A percentile compares a stretch with the other conserved stretches of the same genome.
These are phyloP conservation scores for Allium fistulosum DNA, from an alignment of 106 monocot species.

Conservation along the genomic window DNA sequence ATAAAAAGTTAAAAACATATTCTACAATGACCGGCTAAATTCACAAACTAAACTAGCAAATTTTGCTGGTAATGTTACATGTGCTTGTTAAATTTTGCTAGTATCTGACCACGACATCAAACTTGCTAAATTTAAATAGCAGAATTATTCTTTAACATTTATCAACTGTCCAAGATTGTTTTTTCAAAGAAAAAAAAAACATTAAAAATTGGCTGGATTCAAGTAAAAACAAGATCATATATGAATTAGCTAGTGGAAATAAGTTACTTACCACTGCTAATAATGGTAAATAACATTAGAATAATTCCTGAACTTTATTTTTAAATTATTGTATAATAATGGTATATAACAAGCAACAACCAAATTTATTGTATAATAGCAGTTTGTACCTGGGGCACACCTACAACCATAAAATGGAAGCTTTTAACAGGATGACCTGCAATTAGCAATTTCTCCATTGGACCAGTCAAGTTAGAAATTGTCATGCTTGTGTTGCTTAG, in stretches of 20 bases:
- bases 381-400: constrained; percentile 52
- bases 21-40: no score
- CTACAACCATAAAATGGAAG: constrained; percentile 63
- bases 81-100: not conserved
- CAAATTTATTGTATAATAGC: no score
- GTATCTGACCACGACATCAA: not conserved
- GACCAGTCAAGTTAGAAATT: constrained; percentile 60
- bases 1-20: no score
- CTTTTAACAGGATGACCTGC: constrained; percentile 42
- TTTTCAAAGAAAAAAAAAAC: no score
- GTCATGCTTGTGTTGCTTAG: constrained; percentile 64
- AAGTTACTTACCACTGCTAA: not conserved
- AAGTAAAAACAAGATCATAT: not conserved
- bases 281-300: no score
- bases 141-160: no score
- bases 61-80: no score
- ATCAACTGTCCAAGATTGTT: not conserved
- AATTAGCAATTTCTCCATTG: constrained; percentile 48
- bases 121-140: not conserved
- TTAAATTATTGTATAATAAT: no score
- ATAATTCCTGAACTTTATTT: no score
- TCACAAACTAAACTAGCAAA: no score
- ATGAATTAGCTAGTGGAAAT: not conserved
- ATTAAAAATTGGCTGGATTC: not conserved
- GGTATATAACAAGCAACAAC: no score